Evolutionary conservation across 768 basidiomycete genomes (phyloP), one percentile per base, ranked within the genome.

Genomic region (Austroboletus eburneus): DNA sequence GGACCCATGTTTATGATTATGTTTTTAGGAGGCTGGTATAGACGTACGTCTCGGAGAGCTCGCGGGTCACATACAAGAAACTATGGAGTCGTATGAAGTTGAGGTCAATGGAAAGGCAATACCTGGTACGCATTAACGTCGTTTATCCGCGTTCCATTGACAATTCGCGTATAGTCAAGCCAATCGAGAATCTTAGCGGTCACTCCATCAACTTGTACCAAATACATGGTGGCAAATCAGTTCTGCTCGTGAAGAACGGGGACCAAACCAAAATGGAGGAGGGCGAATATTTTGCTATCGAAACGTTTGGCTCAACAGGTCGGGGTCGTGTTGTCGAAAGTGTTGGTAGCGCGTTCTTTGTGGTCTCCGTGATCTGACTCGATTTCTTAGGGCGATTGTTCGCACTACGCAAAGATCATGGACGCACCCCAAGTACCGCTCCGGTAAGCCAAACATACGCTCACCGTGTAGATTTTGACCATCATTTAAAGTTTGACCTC

Each of bases 191-290:
- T 62, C 78, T 99, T 5, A 95, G 90, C 40, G 96, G 96, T 1
- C 96, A 99, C 67, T 87, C 87, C 13, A 98, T 98, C 55, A 81
- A 83, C 45, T 80, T 72, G 22, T 94, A 97, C 65, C 83, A 85
- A 53, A 96, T 98, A 50, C 95, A 99, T 62, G 95, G 89, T 14
- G 87, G 87, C 23, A 99, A 99, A 68, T 90, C 88, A 0, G 84
- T 98, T 2, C 76, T 90, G 29, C 79, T 98, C 37, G 89, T 96
- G 37, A 90, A 87, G 64, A 91, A 87, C 46, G 79, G 85, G 25
- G 93, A 96, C 62, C 81, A 85, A 50, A 91, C 87, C 13, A 95
- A 91, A 70, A 99, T 99, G 96, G 96, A 98, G 62, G 96, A 99
- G 68, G 96, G 94, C 33, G 96, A 98, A 59, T 97, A 98, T 63